Percentiles rank a stretch among this genome's conserved stretches.
Evolutionary conservation across 148 eudicot genomes (phyloP).

Genomic region (Silene uniflora): DNA sequence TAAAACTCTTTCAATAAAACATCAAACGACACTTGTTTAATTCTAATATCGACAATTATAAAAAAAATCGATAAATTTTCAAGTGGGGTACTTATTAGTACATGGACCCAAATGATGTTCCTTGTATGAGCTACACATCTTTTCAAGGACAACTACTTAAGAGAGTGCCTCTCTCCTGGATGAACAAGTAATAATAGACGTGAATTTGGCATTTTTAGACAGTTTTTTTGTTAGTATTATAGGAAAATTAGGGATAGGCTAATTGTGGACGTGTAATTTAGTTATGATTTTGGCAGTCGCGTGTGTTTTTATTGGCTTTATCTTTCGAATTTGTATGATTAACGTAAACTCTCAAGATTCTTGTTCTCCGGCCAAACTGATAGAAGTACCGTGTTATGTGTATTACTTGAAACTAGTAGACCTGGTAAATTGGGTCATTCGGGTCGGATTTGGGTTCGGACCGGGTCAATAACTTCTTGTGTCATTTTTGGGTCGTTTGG

Average conservation of each 20-base stretch:
- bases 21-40: too few species aligned
- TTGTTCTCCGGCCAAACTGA: neutral
- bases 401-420: too few species aligned
- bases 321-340: neutral
- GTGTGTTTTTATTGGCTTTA: neutral
- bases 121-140: constrained; percentile 24
- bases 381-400: neutral
- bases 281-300: neutral
- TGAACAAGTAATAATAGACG: neutral
- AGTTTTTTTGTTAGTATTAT: neutral
- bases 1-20: too few species aligned
- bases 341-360: neutral
- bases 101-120: constrained; percentile 14
- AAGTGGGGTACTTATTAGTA: constrained; percentile 11
- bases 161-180: neutral
- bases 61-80: too few species aligned
- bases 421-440: too few species aligned
- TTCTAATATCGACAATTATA: too few species aligned
- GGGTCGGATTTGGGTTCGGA: too few species aligned
- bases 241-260: neutral
- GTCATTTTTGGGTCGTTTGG: too few species aligned
- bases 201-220: neutral
- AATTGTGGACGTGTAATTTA: neutral
- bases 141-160: constrained; percentile 12
- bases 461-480: too few species aligned